These are phyloP conservation scores for Blastobotrys aristatus DNA, from an alignment of 1,139 yeast genomes.

Conservation along the genomic window DNA sequence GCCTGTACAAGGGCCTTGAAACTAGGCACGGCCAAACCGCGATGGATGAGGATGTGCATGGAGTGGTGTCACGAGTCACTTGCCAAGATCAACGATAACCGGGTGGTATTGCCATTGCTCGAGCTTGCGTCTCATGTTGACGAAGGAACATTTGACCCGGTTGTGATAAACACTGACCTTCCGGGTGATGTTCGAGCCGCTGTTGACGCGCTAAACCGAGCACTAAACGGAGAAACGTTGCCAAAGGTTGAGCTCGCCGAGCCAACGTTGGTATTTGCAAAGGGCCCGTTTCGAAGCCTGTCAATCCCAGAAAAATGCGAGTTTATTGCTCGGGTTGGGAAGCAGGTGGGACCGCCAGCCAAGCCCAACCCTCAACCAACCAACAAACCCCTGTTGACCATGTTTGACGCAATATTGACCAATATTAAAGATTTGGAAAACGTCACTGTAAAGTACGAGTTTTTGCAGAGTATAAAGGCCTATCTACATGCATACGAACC, in stretches of 20 bases:
- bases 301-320: not conserved
- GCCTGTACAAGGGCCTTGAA: not conserved
- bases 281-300: constrained; percentile 5
- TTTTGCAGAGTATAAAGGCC: constrained; percentile 19
- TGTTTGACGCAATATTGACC: constrained; percentile 2
- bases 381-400: not conserved
- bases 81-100: not conserved
- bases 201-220: not conserved
- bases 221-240: too few species aligned
- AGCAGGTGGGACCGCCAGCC: not conserved
- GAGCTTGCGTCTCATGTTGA: too few species aligned
- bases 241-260: too few species aligned
- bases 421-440: not conserved
- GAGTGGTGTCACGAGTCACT: not conserved
- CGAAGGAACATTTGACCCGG: too few species aligned
- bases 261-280: constrained; percentile 2
- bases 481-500: constrained; percentile 21
- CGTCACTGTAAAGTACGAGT: constrained; percentile 18
- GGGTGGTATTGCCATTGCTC: too few species aligned
- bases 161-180: too few species aligned
- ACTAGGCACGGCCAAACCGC: not conserved
- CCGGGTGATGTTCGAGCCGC: not conserved
- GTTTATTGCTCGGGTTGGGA: not conserved
- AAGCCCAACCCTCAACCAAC: too few species aligned
- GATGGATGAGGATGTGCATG: not conserved